phyloP scores from a whole-genome alignment of 331 rosid species.

The Phaseolus coccineus region DNA sequence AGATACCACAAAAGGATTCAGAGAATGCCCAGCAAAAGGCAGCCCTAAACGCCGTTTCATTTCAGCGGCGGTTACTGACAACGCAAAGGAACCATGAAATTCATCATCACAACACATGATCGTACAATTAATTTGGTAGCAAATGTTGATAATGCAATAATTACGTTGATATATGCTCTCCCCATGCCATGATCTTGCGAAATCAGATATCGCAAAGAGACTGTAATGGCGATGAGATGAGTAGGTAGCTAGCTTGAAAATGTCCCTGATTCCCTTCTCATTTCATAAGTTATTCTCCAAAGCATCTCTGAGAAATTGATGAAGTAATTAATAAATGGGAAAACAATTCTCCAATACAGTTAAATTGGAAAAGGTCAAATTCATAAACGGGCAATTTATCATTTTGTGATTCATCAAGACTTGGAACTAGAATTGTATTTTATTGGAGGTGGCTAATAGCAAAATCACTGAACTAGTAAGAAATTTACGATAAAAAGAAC shows the following conservation, averaged over 20 bases:
- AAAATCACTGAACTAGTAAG: neutral
- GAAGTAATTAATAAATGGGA: neutral
- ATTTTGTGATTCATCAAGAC: neutral
- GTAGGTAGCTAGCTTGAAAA: conserved; percentile 1
- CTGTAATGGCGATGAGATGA: conserved; percentile 7
- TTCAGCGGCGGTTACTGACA: neutral
- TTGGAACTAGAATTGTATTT: neutral
- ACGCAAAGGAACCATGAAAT: neutral
- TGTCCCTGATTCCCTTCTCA: conserved; percentile 6
- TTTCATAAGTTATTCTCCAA: conserved; percentile 35
- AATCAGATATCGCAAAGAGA: neutral
- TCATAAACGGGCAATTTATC: conserved; percentile 2
- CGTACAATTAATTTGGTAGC: conserved; percentile 9
- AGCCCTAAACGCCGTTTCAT: neutral
- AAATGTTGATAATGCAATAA: conserved; percentile 37
- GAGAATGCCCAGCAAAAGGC: neutral
- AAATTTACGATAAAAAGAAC: neutral
- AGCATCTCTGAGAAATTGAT: neutral
- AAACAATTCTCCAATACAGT: conserved; percentile 10
- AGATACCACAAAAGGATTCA: neutral
- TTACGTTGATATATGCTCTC: neutral
- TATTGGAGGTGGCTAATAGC: neutral
- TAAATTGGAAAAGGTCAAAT: neutral
- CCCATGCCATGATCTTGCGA: conserved; percentile 36
- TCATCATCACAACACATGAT: neutral